Conservation (phyloP, 2,329 filamentous ascomycete genomes). For the Aspergillus awamori region DNA sequence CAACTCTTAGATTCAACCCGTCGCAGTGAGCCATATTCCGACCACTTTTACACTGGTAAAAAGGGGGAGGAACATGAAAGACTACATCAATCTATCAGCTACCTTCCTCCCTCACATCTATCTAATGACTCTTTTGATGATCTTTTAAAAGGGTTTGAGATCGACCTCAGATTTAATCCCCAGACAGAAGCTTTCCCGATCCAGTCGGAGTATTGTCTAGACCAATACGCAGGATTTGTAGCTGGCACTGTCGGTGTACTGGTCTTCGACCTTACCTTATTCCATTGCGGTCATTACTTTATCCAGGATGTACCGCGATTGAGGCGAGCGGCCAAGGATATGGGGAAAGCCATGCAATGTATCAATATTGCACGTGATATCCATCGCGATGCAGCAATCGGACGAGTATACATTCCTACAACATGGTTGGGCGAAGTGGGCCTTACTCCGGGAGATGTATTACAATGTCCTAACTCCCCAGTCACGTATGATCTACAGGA, state of each 20-base stretch:
- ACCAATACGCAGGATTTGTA: slow-evolving; percentile 67
- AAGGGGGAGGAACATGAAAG: neutral
- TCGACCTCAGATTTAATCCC: slow-evolving; percentile 61
- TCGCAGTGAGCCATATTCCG: neutral
- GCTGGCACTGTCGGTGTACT: slow-evolving; percentile 73
- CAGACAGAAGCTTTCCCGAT: slow-evolving; percentile 57
- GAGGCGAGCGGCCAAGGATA: slow-evolving; percentile 40
- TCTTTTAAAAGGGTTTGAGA: slow-evolving; percentile 69
- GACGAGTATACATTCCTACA: slow-evolving; percentile 69
- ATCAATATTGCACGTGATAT: slow-evolving; percentile 78
- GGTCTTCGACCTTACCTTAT: slow-evolving; percentile 57
- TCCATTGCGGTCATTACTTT: neutral
- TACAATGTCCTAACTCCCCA: slow-evolving; percentile 8
- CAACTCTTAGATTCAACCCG: neutral
- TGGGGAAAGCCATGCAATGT: slow-evolving; percentile 76
- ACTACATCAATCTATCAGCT: slow-evolving; percentile 49
- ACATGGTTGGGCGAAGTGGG: slow-evolving; percentile 64
- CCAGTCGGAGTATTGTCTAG: slow-evolving; percentile 59
- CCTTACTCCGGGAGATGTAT: slow-evolving; percentile 34
- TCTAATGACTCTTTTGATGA: slow-evolving; percentile 63
- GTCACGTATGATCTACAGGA: slow-evolving; percentile 49
- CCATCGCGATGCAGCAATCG: slow-evolving; percentile 65
- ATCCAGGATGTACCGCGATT: neutral
- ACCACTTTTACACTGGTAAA: neutral
- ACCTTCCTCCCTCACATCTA: slow-evolving; percentile 61